phyloP scores from a whole-genome alignment of 140 eudicot genomes.

The Erigeron philadelphicus region DNA sequence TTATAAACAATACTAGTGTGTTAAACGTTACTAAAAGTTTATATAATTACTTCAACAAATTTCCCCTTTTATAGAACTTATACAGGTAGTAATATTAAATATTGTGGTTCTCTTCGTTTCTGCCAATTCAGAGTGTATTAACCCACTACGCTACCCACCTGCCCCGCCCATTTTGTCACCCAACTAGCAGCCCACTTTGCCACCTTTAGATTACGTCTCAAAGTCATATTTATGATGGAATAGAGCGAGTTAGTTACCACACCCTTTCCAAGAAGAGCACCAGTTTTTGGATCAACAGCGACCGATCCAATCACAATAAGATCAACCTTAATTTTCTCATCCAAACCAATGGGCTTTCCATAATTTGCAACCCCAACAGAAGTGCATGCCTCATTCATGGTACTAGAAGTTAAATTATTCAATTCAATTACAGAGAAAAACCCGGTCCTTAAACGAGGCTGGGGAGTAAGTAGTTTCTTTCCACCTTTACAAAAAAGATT shows the following conservation, averaged over 20 bases:
- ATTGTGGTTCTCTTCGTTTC: no score
- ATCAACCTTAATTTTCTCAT: constrained; percentile 85
- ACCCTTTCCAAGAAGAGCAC: constrained; percentile 98
- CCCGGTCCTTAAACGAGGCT: constrained; percentile 89
- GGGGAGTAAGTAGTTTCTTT: constrained; percentile 79
- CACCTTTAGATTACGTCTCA: background rate
- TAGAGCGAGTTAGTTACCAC: constrained; percentile 51
- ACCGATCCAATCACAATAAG: constrained; percentile 86
- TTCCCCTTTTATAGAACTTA: no score
- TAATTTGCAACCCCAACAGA: constrained; percentile 89
- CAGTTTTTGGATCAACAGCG: constrained; percentile 88
- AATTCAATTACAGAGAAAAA: constrained; percentile 79
- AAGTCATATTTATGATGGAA: background rate
- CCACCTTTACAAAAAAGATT: constrained; percentile 43
- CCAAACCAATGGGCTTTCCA: constrained; percentile 84
- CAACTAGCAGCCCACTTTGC: no score
- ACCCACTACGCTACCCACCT: no score
- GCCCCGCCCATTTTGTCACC: no score
- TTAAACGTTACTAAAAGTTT: no score
- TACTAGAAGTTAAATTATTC: constrained; percentile 45
- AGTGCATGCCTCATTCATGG: constrained; percentile 85
- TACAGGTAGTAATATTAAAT: no score
- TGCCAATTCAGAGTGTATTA: no score
- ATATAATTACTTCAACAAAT: no score
- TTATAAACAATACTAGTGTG: no score